A percentile compares a stretch with the other conserved stretches of the same genome.
These are phyloP conservation scores for Suillus americanus DNA, from an alignment of 768 basidiomycete species.

Conservation along the genomic window DNA sequence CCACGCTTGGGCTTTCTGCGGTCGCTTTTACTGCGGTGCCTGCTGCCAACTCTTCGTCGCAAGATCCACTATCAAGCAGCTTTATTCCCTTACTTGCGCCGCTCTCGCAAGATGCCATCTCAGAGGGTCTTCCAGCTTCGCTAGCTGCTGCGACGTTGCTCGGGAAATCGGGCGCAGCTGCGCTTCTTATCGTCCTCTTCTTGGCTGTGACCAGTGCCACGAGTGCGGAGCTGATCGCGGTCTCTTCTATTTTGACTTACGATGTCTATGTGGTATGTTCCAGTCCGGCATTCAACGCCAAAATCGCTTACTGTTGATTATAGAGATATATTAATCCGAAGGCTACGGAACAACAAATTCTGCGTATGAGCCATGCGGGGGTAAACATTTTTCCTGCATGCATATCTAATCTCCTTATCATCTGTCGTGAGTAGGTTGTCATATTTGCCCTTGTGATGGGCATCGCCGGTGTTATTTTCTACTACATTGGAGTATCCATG, in stretches of 20 bases:
- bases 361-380: conserved; percentile 67
- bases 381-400: conserved; percentile 33
- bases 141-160: conserved; percentile 82
- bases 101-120: conserved; percentile 63
- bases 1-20: conserved; percentile 83
- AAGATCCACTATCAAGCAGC: conserved; percentile 49
- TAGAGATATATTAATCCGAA: conserved; percentile 78
- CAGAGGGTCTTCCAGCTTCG: conserved; percentile 85
- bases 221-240: conserved; percentile 89
- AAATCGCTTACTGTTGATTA: neutral
- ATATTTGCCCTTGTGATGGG: conserved; percentile 78
- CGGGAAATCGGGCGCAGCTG: conserved; percentile 76
- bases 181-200: conserved; percentile 80
- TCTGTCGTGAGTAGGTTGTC: conserved; percentile 45
- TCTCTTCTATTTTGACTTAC: conserved; percentile 80
- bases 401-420: neutral
- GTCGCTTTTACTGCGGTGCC: conserved; percentile 67
- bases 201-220: conserved; percentile 85
- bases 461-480: conserved; percentile 82
- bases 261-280: conserved; percentile 73
- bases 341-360: conserved; percentile 73
- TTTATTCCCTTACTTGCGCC: conserved; percentile 40
- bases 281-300: neutral
- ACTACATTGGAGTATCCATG: conserved; percentile 88
- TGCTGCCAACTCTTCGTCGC: conserved; percentile 23